A percentile compares a stretch with the other conserved stretches of the same genome.
These are phyloP conservation scores for Trametes gibbosa DNA, from an alignment of 768 basidiomycete species.

Conservation along the genomic window DNA sequence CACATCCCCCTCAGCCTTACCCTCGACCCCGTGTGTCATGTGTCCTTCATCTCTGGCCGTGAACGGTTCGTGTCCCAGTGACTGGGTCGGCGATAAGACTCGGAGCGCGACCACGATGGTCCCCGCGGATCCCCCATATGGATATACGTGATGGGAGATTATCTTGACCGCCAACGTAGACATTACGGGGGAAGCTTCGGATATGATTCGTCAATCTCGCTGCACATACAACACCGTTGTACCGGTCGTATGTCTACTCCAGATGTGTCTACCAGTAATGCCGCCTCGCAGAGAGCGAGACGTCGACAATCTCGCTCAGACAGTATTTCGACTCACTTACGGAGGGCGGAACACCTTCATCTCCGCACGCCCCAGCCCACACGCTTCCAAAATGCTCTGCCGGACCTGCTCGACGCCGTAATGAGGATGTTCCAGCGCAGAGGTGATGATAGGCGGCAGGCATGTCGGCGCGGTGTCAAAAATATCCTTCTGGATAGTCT, in stretches of 20 bases:
- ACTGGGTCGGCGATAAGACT: neutral
- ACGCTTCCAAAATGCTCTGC: slow-evolving; percentile 57
- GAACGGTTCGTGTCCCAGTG: too few relatives aligned
- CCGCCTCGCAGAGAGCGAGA: too few relatives aligned
- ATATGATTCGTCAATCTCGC: neutral
- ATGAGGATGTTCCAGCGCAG: slow-evolving; percentile 43
- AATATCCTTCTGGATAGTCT: slow-evolving; percentile 48
- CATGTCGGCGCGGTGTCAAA: slow-evolving; percentile 56
- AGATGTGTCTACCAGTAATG: too few relatives aligned
- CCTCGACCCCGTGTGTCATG: neutral
- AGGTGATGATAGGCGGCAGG: slow-evolving; percentile 62
- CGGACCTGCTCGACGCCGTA: slow-evolving; percentile 60
- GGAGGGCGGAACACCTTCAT: slow-evolving; percentile 7
- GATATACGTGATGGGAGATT: neutral
- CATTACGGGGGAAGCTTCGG: slow-evolving; percentile 1
- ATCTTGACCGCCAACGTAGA: neutral
- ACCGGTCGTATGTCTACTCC: too few relatives aligned
- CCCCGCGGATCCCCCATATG: slow-evolving; percentile 6
- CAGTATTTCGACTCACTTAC: neutral
- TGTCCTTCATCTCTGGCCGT: too few relatives aligned
- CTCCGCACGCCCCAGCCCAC: slow-evolving; percentile 36
- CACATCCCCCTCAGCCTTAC: neutral
- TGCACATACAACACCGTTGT: neutral
- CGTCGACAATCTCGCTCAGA: too few relatives aligned
- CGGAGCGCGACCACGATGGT: neutral